Base-by-base conservation (phyloP, 1,284 basidiomycete genomes). In the Sporisorium graminicola region DNA sequence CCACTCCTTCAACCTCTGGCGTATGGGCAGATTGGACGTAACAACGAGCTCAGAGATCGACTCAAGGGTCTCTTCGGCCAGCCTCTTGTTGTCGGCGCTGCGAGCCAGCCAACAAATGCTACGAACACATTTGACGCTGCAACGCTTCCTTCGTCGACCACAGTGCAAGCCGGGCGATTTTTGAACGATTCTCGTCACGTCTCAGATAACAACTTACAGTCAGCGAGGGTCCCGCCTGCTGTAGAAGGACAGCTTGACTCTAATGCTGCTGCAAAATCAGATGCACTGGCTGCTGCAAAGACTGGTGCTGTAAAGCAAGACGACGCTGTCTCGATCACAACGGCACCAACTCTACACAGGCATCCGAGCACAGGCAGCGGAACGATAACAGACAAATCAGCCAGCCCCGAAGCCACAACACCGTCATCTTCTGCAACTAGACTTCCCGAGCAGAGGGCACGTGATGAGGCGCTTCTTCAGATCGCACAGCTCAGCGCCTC, bases 41-140 rank as follows among this genome's bases (percentile, higher is more conserved):
- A 53, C 9, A 58, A 50, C n/a, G 73, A 75, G 16, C 9, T 77
- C 5, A 57, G 56, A 2, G 54, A 57, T 24, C 66, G 77, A 10
- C 68, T 78, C 49, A 76, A 70, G n/a, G 77, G 69, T 16, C 58
- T 78, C 5, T 78, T 78, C 27, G 77, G 73, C 4, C 70, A 75
- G 33, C 65, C 73, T 14, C 65, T 78, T 10, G 53, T 78, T 27
- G 57, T n/a, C 8, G 40, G 42, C 8, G n/a, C 64, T 8, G 47
- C 51, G 4, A 37, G 27, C n/a, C 16, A 24, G 55, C 43, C 33
- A 47, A 33, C 42, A 20, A n/a, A 14, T 37, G 35, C 55, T 22
- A 27, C 29, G 2, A 31, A 26, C 4, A 29, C 22, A 5, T 26
- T 24, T 2, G 31, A 33, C 1, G 8, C 46, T 37, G 44, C 29